Evolutionary conservation across 805 yeast genomes (phyloP), one percentile per base, ranked within the genome.

Genomic region (Ogataea chonburiensis): DNA sequence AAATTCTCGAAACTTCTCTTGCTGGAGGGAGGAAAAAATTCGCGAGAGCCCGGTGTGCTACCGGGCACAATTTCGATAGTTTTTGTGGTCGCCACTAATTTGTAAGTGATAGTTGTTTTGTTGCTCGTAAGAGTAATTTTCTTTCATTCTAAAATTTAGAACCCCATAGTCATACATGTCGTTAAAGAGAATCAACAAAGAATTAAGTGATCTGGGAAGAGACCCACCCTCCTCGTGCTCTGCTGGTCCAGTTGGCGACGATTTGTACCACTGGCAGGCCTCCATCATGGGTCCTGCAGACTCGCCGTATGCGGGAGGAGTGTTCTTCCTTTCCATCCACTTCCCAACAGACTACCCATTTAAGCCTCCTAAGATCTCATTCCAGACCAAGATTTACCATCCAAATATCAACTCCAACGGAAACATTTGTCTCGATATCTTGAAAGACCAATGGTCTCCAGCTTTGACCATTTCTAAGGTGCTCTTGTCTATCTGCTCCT

Each of bases 291-390:
- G 98, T 32, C 98, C 98, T 34, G 77, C 95, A 51, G 98, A 93
- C 68, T 86, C 96, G 31, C 93, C 81, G 46, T 76, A 76, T 40
- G 79, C 81, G 15, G 67, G 67, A 28, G 98, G 98, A 57, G 96
- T 91, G 28, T 93, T 93, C 67, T 93, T 93, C 75, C 76, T 93
- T 46, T 81, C 95, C 37, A 88, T 93, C 63, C 95, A 88, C 64
- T 93, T 93, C 84, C 98, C 98, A 62, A 89, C 98, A 41, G 98
- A 93, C 67, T 93, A 93, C 66, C 98, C 98, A 38, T 93, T 91
- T 74, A 93, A 93, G 70, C 97, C 98, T 40, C 98, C 98, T 49
- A 91, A 88, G 73, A 81, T 83, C 49, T 75, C 78, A 45, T 91
- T 91, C 74, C 87, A 94, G 51, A 91, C 98, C 32, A 86, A 89